Evolutionary conservation across 176 grass and related monocot species (phyloP).

Genomic region (Microstegium vimineum): DNA sequence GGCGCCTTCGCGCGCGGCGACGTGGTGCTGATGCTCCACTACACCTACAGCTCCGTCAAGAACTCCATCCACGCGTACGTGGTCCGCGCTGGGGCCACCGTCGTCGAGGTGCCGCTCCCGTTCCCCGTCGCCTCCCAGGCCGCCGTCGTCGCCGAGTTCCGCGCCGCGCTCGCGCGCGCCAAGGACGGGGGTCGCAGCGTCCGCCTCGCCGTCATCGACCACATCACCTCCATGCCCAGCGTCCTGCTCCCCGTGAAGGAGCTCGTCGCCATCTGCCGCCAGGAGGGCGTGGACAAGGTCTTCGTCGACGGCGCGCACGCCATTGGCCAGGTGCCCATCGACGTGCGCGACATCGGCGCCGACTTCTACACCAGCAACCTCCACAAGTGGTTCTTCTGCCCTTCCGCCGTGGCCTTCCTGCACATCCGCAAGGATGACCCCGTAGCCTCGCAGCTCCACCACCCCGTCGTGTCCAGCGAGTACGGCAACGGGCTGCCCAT

Average conservation of each 20-base stretch:
- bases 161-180: constrained; percentile 43
- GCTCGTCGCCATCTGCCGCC: constrained; percentile 73
- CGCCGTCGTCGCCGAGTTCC: constrained; percentile 57
- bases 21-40: constrained; percentile 70
- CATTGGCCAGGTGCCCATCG: constrained; percentile 73
- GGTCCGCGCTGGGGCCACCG: constrained; percentile 52
- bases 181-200: constrained; percentile 41
- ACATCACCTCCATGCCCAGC: constrained; percentile 90
- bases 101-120: constrained; percentile 73
- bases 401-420: constrained; percentile 77
- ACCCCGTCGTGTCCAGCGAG: constrained; percentile 86
- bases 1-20: constrained; percentile 53
- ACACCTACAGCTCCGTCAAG: constrained; percentile 72
- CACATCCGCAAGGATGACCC: constrained; percentile 57
- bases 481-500: constrained; percentile 86
- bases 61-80: constrained; percentile 77
- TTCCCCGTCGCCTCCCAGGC: constrained; percentile 50
- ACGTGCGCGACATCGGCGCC: constrained; percentile 78
- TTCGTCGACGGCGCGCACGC: constrained; percentile 85
- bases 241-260: constrained; percentile 82
- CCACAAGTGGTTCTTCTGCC: constrained; percentile 99
- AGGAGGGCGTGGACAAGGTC: constrained; percentile 82
- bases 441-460: constrained; percentile 55
- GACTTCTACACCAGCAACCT: constrained; percentile 98
- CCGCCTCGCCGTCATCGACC: constrained; percentile 75